A percentile compares a stretch with the other conserved stretches of the same genome.
Evolutionary conservation across 805 yeast species (phyloP).

Genomic region (Wickerhamiella parazyma): DNA sequence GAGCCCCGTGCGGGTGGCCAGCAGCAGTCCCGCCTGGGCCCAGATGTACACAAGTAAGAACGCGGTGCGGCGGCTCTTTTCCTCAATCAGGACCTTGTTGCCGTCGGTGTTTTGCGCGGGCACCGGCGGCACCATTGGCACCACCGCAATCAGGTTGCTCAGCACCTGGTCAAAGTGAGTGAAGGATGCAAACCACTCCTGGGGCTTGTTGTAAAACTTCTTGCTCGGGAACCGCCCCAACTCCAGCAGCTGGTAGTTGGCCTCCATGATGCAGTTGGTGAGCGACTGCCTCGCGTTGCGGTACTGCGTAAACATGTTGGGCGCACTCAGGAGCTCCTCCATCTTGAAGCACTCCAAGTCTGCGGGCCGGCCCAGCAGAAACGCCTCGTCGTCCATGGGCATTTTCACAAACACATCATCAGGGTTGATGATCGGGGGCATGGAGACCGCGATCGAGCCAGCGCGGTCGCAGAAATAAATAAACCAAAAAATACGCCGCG

Average conservation of each 20-base stretch:
- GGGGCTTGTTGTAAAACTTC: slow-evolving; percentile 7
- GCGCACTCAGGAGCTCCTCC: slow-evolving; percentile 11
- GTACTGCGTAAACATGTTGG: slow-evolving; percentile 10
- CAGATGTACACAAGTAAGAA: slow-evolving; percentile 13
- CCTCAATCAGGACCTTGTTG: slow-evolving; percentile 8
- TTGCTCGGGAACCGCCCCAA: slow-evolving; percentile 15
- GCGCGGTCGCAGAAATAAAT: slow-evolving; percentile 18
- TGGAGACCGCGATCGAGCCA: slow-evolving; percentile 21
- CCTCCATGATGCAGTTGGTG: slow-evolving; percentile 10
- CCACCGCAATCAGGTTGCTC: slow-evolving; percentile 3
- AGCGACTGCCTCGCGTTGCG: slow-evolving; percentile 12
- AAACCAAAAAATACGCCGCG: slow-evolving; percentile 24
- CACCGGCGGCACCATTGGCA: slow-evolving; percentile 12
- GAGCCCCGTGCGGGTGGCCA: slow-evolving; percentile 12
- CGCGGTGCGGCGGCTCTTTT: slow-evolving; percentile 9
- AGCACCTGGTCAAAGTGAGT: slow-evolving; percentile 12
- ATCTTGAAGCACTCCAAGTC: slow-evolving; percentile 8
- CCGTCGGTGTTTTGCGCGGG: slow-evolving; percentile 3
- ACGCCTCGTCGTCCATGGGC: slow-evolving; percentile 20
- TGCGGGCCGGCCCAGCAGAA: slow-evolving; percentile 10
- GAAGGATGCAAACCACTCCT: slow-evolving; percentile 15
- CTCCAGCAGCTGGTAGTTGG: slow-evolving; percentile 10
- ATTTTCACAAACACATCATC: slow-evolving; percentile 17
- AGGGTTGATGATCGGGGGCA: slow-evolving; percentile 18
- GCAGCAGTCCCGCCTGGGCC: slow-evolving; percentile 15